Evolutionary conservation across 352 stramenopile species (phyloP), one percentile per base, ranked within the genome.

Genomic region (Pilasporangium apinafurcum): DNA sequence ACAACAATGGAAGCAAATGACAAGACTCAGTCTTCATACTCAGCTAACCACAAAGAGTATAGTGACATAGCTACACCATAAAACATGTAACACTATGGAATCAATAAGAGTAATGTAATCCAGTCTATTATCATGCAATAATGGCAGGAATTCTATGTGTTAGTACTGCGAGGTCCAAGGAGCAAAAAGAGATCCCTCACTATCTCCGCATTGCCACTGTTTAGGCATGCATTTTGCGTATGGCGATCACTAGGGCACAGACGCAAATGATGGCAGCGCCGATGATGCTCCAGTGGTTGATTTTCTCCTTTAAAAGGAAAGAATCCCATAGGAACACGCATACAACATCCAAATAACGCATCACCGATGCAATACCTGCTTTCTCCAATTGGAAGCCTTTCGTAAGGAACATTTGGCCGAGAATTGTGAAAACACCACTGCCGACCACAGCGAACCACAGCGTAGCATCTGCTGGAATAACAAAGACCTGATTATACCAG

Each of bases 371-470:
- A 24, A 89, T 83, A 9, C 77, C 78, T n/a, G 75, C 74, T 32
- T 90, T 92, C 37, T 89, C 81, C 5, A 88, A 59, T 53, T 92
- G 81, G 40, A 92, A 90, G 5, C 81, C 81, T 32, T 83, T 81
- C 1, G 81, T 92, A 8, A 92, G 58, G 28, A 84, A 60, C 38
- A 87, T 32, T 36, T 90, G 77, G 2, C 75, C 76, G 4, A 79
- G 27, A 18, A 85, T 86, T 17, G 75, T 86, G 48, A 87, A 76
- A 16, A 79, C n/a, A 8, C 77, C 81, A 16, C 53, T 73, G 38
- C 66, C 68, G 20, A 87, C 24, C n/a, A 86, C 48, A 10, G 59
- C 47, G 8, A 51, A 20, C 76, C 76, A 89, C 20, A 86, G 37
- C 6, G 31, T 37, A 14, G 45, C 37, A 7, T 60, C 72, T 17